phyloP scores from a whole-genome alignment of 1,284 basidiomycete genomes.

The Melanopsichium pennsylvanicum region DNA sequence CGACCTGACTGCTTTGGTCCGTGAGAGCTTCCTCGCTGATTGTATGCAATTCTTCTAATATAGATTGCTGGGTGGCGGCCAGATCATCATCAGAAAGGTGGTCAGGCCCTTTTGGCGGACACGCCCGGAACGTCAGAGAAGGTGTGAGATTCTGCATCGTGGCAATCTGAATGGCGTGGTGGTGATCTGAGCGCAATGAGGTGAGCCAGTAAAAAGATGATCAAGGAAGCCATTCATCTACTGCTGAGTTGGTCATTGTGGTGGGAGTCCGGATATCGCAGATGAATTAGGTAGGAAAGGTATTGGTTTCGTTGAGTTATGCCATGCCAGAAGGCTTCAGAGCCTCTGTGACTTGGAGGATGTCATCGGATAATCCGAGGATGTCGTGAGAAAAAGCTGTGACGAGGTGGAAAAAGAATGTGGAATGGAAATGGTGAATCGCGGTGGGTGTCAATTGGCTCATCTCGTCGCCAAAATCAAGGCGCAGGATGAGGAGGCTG shows the following conservation, averaged over 20 bases:
- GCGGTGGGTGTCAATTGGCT: slow-evolving; percentile 6
- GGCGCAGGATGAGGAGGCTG: too few relatives aligned
- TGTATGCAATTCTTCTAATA: slow-evolving; percentile 40
- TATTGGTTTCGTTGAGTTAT: not conserved
- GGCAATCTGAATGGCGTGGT: not conserved
- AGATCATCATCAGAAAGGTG: slow-evolving; percentile 18
- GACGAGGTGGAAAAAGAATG: too few relatives aligned
- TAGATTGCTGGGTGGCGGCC: slow-evolving; percentile 37
- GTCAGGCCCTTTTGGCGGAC: not conserved
- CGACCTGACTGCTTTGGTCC: not conserved
- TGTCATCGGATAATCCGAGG: slow-evolving; percentile 12
- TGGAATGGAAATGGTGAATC: not conserved
- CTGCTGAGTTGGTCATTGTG: slow-evolving; percentile 10
- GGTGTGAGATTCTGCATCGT: not conserved
- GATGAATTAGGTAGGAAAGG: not conserved
- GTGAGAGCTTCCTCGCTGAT: slow-evolving; percentile 31
- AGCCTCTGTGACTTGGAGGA: not conserved
- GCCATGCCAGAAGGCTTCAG: slow-evolving; percentile 1
- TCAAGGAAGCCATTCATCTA: not conserved
- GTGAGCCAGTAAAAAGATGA: not conserved
- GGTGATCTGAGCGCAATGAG: not conserved
- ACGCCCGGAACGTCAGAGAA: not conserved
- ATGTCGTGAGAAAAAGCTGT: not conserved
- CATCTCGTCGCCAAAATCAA: not conserved
- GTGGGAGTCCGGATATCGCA: not conserved